These are phyloP conservation scores for Aspergillus carbonarius DNA, from an alignment of 2,329 filamentous ascomycete genomes.

Conservation along the genomic window DNA sequence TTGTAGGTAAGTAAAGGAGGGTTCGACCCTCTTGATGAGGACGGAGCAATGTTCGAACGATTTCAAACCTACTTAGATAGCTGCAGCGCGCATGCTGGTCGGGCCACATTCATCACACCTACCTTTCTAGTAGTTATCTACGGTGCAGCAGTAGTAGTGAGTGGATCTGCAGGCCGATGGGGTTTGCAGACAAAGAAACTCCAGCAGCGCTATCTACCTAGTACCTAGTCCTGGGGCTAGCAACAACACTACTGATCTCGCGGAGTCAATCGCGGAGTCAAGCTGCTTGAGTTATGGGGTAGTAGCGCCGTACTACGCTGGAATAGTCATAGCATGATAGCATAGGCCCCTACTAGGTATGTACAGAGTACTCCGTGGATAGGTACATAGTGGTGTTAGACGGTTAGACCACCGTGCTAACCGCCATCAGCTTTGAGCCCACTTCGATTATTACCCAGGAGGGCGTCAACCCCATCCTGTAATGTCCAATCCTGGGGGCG, in stretches of 20 bases:
- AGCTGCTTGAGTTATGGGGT: neutral
- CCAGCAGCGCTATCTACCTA: neutral
- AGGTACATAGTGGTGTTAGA: neutral
- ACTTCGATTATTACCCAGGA: neutral
- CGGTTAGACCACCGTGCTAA: neutral
- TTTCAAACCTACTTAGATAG: neutral
- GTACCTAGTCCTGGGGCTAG: too few relatives aligned
- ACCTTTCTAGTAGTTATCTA: neutral
- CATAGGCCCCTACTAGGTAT: too few relatives aligned
- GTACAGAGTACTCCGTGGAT: too few relatives aligned
- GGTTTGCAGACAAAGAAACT: slow-evolving; percentile 2
- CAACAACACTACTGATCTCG: neutral
- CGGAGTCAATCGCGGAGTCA: neutral
- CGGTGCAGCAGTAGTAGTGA: neutral
- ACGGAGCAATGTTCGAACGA: neutral
- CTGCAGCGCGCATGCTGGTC: neutral
- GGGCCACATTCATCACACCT: neutral
- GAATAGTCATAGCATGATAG: too few relatives aligned
- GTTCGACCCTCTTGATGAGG: neutral
- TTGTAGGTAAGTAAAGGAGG: neutral
- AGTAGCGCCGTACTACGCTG: too few relatives aligned
- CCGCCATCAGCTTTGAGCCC: neutral
- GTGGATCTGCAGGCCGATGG: slow-evolving; percentile 1
- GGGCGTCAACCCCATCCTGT: neutral
- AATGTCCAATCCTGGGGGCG: slow-evolving; percentile 8